Base-by-base conservation (phyloP, 306 rosid species). In the Lathyrus aphaca region DNA sequence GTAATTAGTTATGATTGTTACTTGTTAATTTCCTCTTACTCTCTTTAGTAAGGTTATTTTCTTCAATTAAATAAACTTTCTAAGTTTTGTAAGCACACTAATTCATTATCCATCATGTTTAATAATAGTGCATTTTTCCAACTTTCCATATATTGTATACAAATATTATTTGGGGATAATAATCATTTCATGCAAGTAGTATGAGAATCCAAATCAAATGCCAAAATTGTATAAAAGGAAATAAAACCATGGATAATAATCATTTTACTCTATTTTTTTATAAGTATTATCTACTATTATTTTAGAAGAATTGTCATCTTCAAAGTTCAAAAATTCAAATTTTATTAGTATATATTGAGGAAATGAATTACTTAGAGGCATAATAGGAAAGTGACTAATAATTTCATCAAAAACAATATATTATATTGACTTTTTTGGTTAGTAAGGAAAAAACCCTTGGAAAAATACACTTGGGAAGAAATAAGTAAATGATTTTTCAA, bases 71-170 rank as follows among this genome's bases (percentile, higher is more conserved):
- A 12, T 60, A 19, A 56, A 16, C 8, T 61, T 60, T 45, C 4
- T 35, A 8, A 14, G 61, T 46, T 72, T 18, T 32, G 60, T 18
- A 44, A n/a, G 56, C 25, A 49, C 63, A 68, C 29, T 3, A 51
- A 51, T 14, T 43, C 13, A 16, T 45, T 42, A 71, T 55, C 42
- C 46, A 6, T 19, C 71, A 48, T 66, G 43, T 44, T 58, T 58
- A 15, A 32, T 58, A 58, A 32, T 21, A 58, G 6, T 30, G 64
- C 21, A 55, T 30, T 32, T 32, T 32, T 25, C 29, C 29, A 25
- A 25, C 29, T 25, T 61, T 55, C 18, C 10, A 23, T 25, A 55
- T 25, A 25, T 55, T 23, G 19, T 25, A 5, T 55, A 13, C 5
- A 55, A 23, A 54, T 23, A 54, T 54, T 19, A 17, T 27, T 55